Conservation (phyloP, 2,329 filamentous ascomycete species). For the Neophaeococcomyces aloes region DNA sequence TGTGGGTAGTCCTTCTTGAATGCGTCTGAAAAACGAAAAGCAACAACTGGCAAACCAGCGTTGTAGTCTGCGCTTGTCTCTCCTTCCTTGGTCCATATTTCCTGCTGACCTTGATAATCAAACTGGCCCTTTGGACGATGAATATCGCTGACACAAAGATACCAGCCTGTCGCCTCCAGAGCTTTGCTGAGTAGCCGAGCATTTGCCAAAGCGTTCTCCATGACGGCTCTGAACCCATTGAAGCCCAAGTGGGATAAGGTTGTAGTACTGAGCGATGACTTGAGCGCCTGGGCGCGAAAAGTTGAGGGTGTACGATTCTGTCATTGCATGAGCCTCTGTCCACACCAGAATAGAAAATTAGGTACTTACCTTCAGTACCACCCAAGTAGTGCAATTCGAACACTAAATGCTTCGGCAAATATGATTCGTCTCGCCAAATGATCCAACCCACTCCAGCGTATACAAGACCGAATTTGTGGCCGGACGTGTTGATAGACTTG, state of each 20-base stretch:
- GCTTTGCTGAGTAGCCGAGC: slow-evolving; percentile 53
- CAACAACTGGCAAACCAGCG: slow-evolving; percentile 57
- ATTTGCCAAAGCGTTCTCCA: slow-evolving; percentile 51
- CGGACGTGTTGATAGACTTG: slow-evolving; percentile 49
- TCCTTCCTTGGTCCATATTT: slow-evolving; percentile 32
- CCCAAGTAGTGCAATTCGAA: slow-evolving; percentile 64
- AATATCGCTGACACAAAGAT: slow-evolving; percentile 54
- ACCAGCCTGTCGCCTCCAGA: slow-evolving; percentile 57
- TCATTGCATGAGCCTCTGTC: slow-evolving; percentile 7
- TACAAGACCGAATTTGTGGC: slow-evolving; percentile 44
- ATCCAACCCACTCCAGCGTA: slow-evolving; percentile 62
- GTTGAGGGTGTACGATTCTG: slow-evolving; percentile 51
- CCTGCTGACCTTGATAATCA: slow-evolving; percentile 33
- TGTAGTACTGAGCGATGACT: slow-evolving; percentile 62
- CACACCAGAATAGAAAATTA: slow-evolving; percentile 26
- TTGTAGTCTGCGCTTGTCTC: slow-evolving; percentile 52
- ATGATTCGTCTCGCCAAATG: slow-evolving; percentile 55
- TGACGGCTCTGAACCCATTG: slow-evolving; percentile 48
- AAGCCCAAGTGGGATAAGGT: slow-evolving; percentile 61
- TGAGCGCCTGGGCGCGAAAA: slow-evolving; percentile 62
- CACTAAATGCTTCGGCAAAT: slow-evolving; percentile 56
- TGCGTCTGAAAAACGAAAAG: slow-evolving; percentile 52
- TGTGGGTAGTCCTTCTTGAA: slow-evolving; percentile 53
- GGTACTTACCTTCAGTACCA: slow-evolving; percentile 49
- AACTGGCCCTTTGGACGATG: slow-evolving; percentile 46